Evolutionary conservation across 768 basidiomycete genomes (phyloP).

Genomic region (Phanerochaete carnosa): DNA sequence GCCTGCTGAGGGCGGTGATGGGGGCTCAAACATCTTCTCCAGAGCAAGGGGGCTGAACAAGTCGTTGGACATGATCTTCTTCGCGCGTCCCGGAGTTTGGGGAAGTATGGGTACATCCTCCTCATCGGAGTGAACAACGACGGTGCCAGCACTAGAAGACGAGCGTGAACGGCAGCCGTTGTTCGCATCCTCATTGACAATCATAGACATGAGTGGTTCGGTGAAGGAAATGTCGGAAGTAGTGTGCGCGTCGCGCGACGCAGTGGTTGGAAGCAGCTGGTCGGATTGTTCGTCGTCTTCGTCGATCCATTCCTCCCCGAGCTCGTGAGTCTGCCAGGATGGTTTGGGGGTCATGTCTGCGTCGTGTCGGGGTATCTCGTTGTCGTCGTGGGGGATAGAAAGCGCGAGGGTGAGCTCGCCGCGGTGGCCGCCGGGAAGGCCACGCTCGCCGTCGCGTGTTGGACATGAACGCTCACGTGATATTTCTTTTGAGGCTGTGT

Average conservation of each 20-base stretch:
- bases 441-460: constrained; percentile 14
- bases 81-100: constrained; percentile 61
- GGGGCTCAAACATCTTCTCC: constrained; percentile 93
- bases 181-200: constrained; percentile 27
- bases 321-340: constrained; percentile 86
- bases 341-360: constrained; percentile 32
- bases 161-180: constrained; percentile 20
- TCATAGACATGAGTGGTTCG: constrained; percentile 49
- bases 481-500: constrained; percentile 1
- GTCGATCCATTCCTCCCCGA: constrained; percentile 87
- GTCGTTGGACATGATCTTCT: constrained; percentile 65
- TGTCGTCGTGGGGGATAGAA: background rate
- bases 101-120: constrained; percentile 52
- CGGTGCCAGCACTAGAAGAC: constrained; percentile 51
- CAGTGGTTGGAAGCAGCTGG: constrained; percentile 23
- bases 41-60: constrained; percentile 87
- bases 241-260: constrained; percentile 14
- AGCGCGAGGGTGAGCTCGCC: background rate
- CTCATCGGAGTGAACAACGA: constrained; percentile 70
- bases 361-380: background rate
- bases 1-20: constrained; percentile 60
- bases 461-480: constrained; percentile 13
- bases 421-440: background rate
- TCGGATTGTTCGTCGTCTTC: constrained; percentile 37
- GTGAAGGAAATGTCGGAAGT: constrained; percentile 31